Evolutionary conservation across 495 filamentous ascomycete genomes (phyloP).

Genomic region (Coniosporium apollinis): DNA sequence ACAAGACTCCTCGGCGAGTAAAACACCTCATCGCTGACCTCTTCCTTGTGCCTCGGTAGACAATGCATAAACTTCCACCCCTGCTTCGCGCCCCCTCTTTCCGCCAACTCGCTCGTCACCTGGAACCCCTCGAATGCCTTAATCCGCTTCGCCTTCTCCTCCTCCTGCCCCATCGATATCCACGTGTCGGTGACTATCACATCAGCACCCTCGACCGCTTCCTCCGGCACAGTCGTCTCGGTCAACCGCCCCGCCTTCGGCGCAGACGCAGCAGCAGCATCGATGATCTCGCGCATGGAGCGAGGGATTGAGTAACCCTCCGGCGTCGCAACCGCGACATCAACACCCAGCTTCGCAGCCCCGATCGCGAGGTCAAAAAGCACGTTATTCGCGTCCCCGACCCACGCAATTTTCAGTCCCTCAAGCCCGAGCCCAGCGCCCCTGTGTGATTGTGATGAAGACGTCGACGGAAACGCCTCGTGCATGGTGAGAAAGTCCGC

Average conservation of each 20-base stretch:
- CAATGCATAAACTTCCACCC: conserved; percentile 99
- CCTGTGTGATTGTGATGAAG: conserved; percentile 17
- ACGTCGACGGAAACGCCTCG: conserved; percentile 45
- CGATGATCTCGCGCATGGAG: conserved; percentile 51
- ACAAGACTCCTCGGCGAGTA: conserved; percentile 69
- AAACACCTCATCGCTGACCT: conserved; percentile 89
- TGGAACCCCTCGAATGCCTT: conserved; percentile 81
- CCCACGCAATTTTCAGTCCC: conserved; percentile 81
- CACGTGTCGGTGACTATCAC: conserved; percentile 92
- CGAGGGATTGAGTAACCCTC: conserved; percentile 61
- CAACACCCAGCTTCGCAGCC: conserved; percentile 69
- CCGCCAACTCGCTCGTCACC: conserved; percentile 65
- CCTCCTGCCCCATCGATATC: conserved; percentile 95
- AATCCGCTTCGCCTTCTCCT: conserved; percentile 54
- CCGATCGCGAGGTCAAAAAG: conserved; percentile 81
- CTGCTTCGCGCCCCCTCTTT: conserved; percentile 70
- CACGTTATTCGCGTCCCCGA: conserved; percentile 95
- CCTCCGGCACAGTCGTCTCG: conserved; percentile 66
- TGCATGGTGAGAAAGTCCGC: conserved; percentile 86
- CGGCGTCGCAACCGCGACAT: conserved; percentile 75
- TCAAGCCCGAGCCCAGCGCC: conserved; percentile 47
- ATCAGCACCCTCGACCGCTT: conserved; percentile 77
- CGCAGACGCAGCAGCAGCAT: conserved; percentile 37
- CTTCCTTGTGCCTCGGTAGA: conserved; percentile 81
- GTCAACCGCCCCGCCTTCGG: conserved; percentile 43